A percentile compares a stretch with the other conserved stretches of the same genome.
Conservation (phyloP, 176 grass and related monocot genomes). For the Oryza punctata region DNA sequence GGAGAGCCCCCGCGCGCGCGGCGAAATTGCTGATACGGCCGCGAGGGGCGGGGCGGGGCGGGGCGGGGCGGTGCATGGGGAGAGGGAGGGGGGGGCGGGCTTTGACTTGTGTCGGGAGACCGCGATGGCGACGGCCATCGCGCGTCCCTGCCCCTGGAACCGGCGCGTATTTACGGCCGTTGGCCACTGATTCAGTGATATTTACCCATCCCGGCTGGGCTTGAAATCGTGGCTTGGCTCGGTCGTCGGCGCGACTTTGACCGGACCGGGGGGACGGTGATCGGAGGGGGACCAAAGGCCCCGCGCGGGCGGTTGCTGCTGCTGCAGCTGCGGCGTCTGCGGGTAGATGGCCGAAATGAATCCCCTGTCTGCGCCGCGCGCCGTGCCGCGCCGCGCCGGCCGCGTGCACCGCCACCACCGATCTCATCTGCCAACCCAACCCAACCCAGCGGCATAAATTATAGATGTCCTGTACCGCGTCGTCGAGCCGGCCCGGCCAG, state of each 20-base stretch:
- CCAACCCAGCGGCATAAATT: not conserved
- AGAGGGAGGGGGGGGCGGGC: no score
- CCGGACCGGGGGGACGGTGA: not conserved
- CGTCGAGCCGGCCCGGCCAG: not conserved
- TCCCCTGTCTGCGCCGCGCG: not conserved
- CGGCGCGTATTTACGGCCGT: not conserved
- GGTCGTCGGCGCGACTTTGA: slow-evolving; percentile 22
- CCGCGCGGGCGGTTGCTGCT: not conserved
- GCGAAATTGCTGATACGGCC: slow-evolving; percentile 3
- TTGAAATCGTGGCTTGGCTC: not conserved
- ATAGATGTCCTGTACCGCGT: not conserved
- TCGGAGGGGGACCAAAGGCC: slow-evolving; percentile 1
- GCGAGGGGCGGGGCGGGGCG: not conserved
- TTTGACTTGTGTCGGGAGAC: slow-evolving; percentile 39
- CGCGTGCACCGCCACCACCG: not conserved
- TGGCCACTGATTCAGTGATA: not conserved
- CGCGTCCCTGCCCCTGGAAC: not conserved
- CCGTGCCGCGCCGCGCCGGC: not conserved
- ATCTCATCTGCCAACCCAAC: not conserved
- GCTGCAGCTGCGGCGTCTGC: not conserved
- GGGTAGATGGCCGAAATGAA: slow-evolving; percentile 5
- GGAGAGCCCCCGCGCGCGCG: not conserved
- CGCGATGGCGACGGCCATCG: not conserved
- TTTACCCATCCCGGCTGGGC: no score
- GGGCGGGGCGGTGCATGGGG: not conserved